A percentile compares a stretch with the other conserved stretches of the same genome.
phyloP scores from a whole-genome alignment of 169 alveolate species.

The Cryptosporidium baileyi region DNA sequence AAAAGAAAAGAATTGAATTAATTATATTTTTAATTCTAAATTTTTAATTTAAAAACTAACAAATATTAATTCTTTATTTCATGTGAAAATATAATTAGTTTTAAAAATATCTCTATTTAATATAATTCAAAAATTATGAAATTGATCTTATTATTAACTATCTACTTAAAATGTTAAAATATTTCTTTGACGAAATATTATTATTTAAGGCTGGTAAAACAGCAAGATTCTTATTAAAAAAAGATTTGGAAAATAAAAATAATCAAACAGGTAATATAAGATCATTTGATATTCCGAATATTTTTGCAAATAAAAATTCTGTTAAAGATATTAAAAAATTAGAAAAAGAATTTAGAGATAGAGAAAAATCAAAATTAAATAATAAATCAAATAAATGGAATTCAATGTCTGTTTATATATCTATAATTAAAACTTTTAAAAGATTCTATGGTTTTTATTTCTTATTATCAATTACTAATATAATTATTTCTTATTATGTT shows the following conservation, averaged over 20 bases:
- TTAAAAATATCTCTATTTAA: no score
- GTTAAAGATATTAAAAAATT: not conserved
- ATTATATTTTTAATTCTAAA: no score
- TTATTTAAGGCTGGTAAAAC: slow-evolving; percentile 20
- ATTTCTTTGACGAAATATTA: slow-evolving; percentile 17
- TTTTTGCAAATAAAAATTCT: not conserved
- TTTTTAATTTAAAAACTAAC: no score
- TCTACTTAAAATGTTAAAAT: slow-evolving; percentile 12
- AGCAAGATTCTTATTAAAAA: not conserved
- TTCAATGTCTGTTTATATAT: not conserved
- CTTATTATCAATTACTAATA: not conserved
- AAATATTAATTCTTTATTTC: no score
- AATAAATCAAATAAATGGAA: not conserved
- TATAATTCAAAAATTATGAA: no score
- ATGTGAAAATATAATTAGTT: no score
- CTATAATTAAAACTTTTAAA: slow-evolving; percentile 1
- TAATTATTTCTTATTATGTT: not conserved
- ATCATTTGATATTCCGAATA: slow-evolving; percentile 17
- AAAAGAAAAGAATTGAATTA: no score
- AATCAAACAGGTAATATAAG: slow-evolving; percentile 2
- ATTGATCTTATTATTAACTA: no score
- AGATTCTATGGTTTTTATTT: slow-evolving; percentile 7
- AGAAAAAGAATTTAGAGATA: not conserved
- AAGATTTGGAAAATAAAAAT: not conserved
- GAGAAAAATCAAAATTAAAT: not conserved